These are phyloP conservation scores for Euphorbia peplus DNA, from an alignment of 345 rosid species.

Conservation along the genomic window DNA sequence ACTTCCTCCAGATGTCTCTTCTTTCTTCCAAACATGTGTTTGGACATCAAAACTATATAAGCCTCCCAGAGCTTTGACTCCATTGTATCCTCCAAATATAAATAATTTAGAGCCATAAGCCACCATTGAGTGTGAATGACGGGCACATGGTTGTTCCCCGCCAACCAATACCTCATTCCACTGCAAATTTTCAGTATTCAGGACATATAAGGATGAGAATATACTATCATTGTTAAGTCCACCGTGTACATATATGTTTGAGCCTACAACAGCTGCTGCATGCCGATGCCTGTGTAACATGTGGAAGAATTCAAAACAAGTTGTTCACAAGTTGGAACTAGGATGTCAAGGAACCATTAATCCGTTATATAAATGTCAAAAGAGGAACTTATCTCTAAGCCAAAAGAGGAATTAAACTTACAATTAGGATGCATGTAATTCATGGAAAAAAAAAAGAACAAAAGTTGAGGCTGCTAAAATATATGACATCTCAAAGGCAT, in stretches of 20 bases:
- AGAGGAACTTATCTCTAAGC: too few relatives aligned
- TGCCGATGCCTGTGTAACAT: slow-evolving; percentile 72
- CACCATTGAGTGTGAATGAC: slow-evolving; percentile 90
- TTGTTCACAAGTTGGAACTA: background rate
- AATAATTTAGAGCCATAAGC: slow-evolving; percentile 56
- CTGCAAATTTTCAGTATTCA: slow-evolving; percentile 47
- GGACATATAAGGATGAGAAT: slow-evolving; percentile 52
- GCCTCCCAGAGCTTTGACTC: slow-evolving; percentile 71
- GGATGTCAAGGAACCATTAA: slow-evolving; percentile 2
- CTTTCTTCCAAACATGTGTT: slow-evolving; percentile 57
- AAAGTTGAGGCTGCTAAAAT: background rate
- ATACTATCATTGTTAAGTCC: slow-evolving; percentile 57
- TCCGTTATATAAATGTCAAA: slow-evolving; percentile 2
- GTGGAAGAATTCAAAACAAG: background rate
- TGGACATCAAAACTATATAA: slow-evolving; percentile 69
- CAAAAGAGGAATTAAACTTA: background rate
- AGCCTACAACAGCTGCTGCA: slow-evolving; percentile 71
- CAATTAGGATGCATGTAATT: background rate
- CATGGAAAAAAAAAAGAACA: background rate
- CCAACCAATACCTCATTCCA: slow-evolving; percentile 58
- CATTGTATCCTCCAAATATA: slow-evolving; percentile 78
- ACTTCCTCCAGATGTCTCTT: slow-evolving; percentile 58
- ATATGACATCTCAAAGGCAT: slow-evolving; percentile 15
- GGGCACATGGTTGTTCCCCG: slow-evolving; percentile 70
- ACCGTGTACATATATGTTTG: slow-evolving; percentile 69